Evolutionary conservation across 164 flowering plant genomes (phyloP).

Genomic region (Kalanchoe fedtschenkoi): DNA sequence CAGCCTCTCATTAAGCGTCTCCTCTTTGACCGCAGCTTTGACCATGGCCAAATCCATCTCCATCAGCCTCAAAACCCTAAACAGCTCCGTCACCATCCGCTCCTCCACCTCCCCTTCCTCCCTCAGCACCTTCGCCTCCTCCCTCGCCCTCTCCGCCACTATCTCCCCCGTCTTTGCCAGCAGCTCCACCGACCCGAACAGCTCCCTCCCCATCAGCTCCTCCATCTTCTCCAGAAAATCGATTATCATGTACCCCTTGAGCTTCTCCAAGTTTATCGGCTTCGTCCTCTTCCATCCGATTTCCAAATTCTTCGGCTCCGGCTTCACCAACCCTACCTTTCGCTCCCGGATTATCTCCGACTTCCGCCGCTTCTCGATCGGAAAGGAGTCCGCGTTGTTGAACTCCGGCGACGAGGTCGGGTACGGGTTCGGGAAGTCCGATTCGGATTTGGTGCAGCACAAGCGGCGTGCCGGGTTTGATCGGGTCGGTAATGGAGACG

Average conservation of each 20-base stretch:
- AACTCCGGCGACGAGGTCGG: constrained; percentile 17
- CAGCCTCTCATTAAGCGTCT: constrained; percentile 61
- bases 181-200: constrained; percentile 51
- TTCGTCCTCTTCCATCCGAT: constrained; percentile 90
- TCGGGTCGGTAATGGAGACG: constrained; percentile 10
- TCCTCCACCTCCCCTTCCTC: constrained; percentile 85
- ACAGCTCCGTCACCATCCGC: constrained; percentile 67
- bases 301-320: constrained; percentile 67
- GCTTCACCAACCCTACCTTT: constrained; percentile 25
- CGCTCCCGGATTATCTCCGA: constrained; percentile 51
- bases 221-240: constrained; percentile 72
- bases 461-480: not conserved
- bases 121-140: constrained; percentile 70
- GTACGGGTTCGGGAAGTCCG: constrained; percentile 4
- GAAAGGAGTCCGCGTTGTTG: constrained; percentile 25
- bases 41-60: constrained; percentile 93
- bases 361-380: constrained; percentile 41
- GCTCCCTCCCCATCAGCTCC: constrained; percentile 45
- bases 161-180: constrained; percentile 67
- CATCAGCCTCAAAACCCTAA: constrained; percentile 64
- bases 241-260: constrained; percentile 56
- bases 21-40: constrained; percentile 72
- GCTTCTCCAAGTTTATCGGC: constrained; percentile 50
- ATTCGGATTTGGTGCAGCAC: not conserved
- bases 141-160: constrained; percentile 73